Evolutionary conservation across 345 rosid genomes (phyloP), one percentile per base, ranked within the genome.

Genomic region (Excoecaria agallocha): DNA sequence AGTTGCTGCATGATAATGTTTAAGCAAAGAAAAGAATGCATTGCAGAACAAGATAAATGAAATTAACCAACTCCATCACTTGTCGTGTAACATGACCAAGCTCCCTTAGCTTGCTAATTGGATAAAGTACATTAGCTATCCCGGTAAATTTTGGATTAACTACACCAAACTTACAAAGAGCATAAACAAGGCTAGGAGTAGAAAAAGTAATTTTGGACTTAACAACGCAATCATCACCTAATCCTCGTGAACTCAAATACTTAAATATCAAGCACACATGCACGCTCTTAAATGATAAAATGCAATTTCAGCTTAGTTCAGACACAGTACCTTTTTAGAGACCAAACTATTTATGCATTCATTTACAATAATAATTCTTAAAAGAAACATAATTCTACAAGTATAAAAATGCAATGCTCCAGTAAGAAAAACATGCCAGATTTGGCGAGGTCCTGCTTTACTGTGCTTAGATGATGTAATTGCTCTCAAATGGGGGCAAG

Each of bases 401-500:
- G 54, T 24, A 78, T 54, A 38, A 68, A 20, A 78, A 80, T 71
- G 41, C 10, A 82, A 58, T 64, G 66, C 54, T 63, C 69, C 76
- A 77, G 80, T 15, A 59, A 69, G 70, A 76, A 74, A 64, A 69
- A 48, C 80, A 69, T 90, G 78, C 99, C 98, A 96, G 75, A 96
- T 91, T 83, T 90, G 94, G 70, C 68, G 92, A 80, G 93, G 86
- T 67, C 88, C 98, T 69, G 88, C 83, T 80, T 88, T 93, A 72
- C 89, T 80, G 77, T 97, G 98, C 77, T 96, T 93, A 69, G 91
- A 89, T 74, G 93, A 88, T 75, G 98, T 96, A 84, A 96, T 86
- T 60, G 97, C 94, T 84, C 88, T 87, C 80, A 96, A 79, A 79
- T 96, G 98, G 71, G 91, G 79, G 75, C 84, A 88, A 67, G 92